Base-by-base conservation (phyloP, 768 basidiomycete genomes). In the Podaxis mareebaensis region DNA sequence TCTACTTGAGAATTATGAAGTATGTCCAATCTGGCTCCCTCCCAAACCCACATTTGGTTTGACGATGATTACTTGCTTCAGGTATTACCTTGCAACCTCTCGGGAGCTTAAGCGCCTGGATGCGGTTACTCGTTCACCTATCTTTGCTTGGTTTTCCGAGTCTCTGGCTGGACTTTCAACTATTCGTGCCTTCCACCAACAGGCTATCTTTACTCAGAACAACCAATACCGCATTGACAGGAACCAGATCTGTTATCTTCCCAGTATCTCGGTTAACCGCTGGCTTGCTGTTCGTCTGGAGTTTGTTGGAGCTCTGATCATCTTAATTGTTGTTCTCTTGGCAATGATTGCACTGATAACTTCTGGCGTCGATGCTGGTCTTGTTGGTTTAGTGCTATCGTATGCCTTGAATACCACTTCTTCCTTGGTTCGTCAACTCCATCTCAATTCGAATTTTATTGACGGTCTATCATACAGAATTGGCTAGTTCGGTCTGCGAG, bases 121-220 rank as follows among this genome's bases (percentile, higher is more conserved):
- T 67, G 91, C 94, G 0, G 89, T 93, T 26, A 93, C 93, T 4
- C 88, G 92, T 42, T 93, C 92, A 0, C 95, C 96, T 1, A 93
- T 99, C 63, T 96, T 96, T 73, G 90, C 89, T 0, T 91, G 89
- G 88, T 93, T 93, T 72, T 90, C 90, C 1, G 92, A 93, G 72
- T 89, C 85, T 2, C 76, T 88, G 40, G 81, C 84, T 3, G 94
- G 94, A 5, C 74, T 93, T 40, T 87, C 91, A 0, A 95, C 92
- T 2, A 95, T 96, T 67, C 85, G 93, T 0, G 92, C 92, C 0
- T 95, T 90, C 77, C 74, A 79, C 39, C 92, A 93, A 65, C 87
- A 92, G 69, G 53, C 74, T 0, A 76, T 89, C 10, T 96, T 95
- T 71, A 78, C 83, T 17, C 76, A 81, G 8, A 84, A 84, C 40